Percentiles rank a stretch among this genome's conserved stretches.
These are phyloP conservation scores for Hortaea werneckii DNA, from an alignment of 2,329 filamentous ascomycete species.

Conservation along the genomic window DNA sequence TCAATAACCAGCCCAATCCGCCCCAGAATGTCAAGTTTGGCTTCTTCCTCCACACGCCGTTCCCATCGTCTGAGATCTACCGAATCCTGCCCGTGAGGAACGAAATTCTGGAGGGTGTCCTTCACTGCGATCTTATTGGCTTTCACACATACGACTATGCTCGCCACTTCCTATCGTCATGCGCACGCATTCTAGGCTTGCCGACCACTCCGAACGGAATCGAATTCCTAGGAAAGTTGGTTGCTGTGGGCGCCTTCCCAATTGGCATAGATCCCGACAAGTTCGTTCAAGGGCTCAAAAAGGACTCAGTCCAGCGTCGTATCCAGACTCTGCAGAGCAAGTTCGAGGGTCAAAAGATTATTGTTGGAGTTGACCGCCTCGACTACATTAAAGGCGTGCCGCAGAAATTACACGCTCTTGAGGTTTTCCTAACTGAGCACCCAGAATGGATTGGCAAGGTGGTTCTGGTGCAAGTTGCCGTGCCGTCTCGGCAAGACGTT, in stretches of 20 bases:
- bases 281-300: constrained; percentile 79
- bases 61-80: constrained; percentile 95
- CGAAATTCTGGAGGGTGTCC: constrained; percentile 72
- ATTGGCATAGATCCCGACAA: constrained; percentile 98
- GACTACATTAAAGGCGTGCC: constrained; percentile 99
- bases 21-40: constrained; percentile 87
- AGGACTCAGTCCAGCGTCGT: constrained; percentile 75
- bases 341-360: constrained; percentile 91
- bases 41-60: constrained; percentile 96
- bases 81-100: constrained; percentile 88
- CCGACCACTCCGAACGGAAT: constrained; percentile 86
- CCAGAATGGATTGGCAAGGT: constrained; percentile 98
- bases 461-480: constrained; percentile 88
- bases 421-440: constrained; percentile 93
- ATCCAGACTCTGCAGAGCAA: constrained; percentile 78
- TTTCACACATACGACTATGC: constrained; percentile 99
- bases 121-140: constrained; percentile 90
- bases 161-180: constrained; percentile 93
- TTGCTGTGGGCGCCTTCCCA: constrained; percentile 89
- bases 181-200: constrained; percentile 76
- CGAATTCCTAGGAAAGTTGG: constrained; percentile 76
- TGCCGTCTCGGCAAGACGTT: constrained; percentile 88
- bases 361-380: constrained; percentile 90
- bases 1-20: constrained; percentile 45
- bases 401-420: constrained; percentile 90